These are phyloP conservation scores for Truncatella angustata DNA, from an alignment of 2,329 filamentous ascomycete species.

Conservation along the genomic window DNA sequence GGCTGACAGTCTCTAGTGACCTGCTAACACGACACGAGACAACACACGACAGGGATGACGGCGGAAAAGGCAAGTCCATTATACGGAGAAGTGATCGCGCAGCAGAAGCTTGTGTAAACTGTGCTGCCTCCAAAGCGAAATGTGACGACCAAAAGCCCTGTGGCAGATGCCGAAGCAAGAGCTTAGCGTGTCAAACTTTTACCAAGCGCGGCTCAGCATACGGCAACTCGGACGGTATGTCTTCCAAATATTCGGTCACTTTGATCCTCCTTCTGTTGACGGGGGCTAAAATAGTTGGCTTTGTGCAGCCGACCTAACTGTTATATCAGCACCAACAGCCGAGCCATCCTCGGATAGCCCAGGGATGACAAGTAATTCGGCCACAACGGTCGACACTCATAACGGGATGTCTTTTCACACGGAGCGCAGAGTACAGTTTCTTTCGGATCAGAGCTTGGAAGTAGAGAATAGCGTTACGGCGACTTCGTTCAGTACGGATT, in stretches of 20 bases:
- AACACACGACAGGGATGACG: slow-evolving; percentile 27
- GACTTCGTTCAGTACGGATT: slow-evolving; percentile 1
- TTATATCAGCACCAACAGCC: background rate
- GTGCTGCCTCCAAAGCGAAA: slow-evolving; percentile 27
- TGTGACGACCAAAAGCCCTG: slow-evolving; percentile 29
- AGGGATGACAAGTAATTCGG: background rate
- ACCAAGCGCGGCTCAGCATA: slow-evolving; percentile 16
- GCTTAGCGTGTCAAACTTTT: slow-evolving; percentile 20
- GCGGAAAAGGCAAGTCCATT: slow-evolving; percentile 19
- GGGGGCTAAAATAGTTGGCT: too few relatives aligned
- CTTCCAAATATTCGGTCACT: background rate
- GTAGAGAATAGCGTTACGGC: slow-evolving; percentile 1
- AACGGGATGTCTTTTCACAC: background rate
- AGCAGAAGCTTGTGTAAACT: slow-evolving; percentile 24
- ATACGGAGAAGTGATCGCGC: slow-evolving; percentile 27
- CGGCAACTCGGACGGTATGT: slow-evolving; percentile 17
- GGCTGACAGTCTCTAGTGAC: slow-evolving; percentile 22
- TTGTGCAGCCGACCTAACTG: background rate
- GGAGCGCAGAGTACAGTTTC: slow-evolving; percentile 3
- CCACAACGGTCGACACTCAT: background rate
- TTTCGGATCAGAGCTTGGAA: background rate
- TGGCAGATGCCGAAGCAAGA: slow-evolving; percentile 23
- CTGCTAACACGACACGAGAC: slow-evolving; percentile 27
- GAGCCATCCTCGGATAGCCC: background rate
- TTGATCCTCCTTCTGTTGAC: too few relatives aligned